Evolutionary conservation across 495 filamentous ascomycete species (phyloP).

Genomic region (Penicillium parvum): DNA sequence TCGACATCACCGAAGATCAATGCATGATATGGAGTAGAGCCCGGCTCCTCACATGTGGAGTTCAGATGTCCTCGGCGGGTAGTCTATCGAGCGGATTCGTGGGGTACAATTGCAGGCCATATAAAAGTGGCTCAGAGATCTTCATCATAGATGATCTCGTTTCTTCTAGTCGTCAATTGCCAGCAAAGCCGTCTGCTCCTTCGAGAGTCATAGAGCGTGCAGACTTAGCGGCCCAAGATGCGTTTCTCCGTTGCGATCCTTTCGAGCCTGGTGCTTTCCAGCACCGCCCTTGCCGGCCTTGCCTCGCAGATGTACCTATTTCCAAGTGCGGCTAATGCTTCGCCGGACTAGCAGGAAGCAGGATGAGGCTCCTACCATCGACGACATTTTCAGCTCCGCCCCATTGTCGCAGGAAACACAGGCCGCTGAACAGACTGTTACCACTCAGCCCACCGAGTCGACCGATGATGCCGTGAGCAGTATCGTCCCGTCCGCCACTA

Average conservation of each 20-base stretch:
- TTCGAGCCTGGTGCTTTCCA: slow-evolving; percentile 30
- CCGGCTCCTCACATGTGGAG: no score
- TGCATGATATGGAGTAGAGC: no score
- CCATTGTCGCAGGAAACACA: no score
- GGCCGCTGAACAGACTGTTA: no score
- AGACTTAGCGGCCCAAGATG: slow-evolving; percentile 20
- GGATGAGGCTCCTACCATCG: no score
- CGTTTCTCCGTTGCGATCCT: slow-evolving; percentile 27
- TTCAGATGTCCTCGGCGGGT: no score
- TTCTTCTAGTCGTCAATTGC: background rate
- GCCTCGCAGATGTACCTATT: slow-evolving; percentile 7
- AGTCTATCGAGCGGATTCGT: slow-evolving; percentile 8
- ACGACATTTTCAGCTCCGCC: no score
- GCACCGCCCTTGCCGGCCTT: slow-evolving; percentile 25
- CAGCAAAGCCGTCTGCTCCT: background rate
- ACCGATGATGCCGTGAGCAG: no score
- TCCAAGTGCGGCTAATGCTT: background rate
- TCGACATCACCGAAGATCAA: no score
- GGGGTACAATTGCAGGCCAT: slow-evolving; percentile 5
- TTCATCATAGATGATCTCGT: background rate
- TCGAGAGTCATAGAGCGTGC: slow-evolving; percentile 8
- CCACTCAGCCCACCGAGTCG: no score
- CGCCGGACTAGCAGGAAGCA: background rate
- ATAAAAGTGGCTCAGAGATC: slow-evolving; percentile 22
- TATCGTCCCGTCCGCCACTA: no score